Base-by-base conservation (phyloP, 805 yeast genomes). In the Lachancea waltii region DNA sequence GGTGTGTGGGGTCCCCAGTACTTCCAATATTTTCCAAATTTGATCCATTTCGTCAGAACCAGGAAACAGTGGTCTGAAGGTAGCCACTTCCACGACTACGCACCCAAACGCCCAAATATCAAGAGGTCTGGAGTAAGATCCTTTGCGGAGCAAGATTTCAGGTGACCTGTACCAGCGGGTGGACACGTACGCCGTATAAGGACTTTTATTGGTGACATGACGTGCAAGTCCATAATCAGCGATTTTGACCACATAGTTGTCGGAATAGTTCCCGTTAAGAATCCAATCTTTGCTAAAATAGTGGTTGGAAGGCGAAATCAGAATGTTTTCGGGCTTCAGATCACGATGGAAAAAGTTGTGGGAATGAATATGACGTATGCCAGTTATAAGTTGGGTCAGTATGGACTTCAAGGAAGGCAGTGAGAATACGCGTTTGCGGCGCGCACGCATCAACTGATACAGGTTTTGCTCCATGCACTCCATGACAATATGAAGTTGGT, bases 101-200 rank as follows among this genome's bases (percentile, higher is more conserved):
- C 79, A 72, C 2, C 87, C 95, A 66, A 83, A 84, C 0, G 94
- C 90, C 95, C 95, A 84, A 23, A 84, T 73, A 63, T 84, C 95
- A 25, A 81, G 72, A 2, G 92, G 86, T 44, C 63, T 72, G 0
- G 85, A 73, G 52, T 84, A 81, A 49, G 60, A 64, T 4, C 69
- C 70, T 45, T 73, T 77, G 47, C 90, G 69, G 41, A 84, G 63
- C 32, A 84, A 64, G 15, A 84, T 81, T 56, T 84, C 95, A 0
- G 95, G 95, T 0, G 90, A 75, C 45, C 95, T 67, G 52, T 84
- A 84, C 95, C 95, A 84, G 51, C 95, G 71, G 0, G 95, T 84
- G 0, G 90, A 78, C 5, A 84, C 85, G 48, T 84, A 84, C 2
- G 81, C 78, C 0, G 94, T 84, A 51, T 75, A 83, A 1, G 76